Conservation (phyloP, 2,329 filamentous ascomycete genomes). For the Lecanosticta acicola region DNA sequence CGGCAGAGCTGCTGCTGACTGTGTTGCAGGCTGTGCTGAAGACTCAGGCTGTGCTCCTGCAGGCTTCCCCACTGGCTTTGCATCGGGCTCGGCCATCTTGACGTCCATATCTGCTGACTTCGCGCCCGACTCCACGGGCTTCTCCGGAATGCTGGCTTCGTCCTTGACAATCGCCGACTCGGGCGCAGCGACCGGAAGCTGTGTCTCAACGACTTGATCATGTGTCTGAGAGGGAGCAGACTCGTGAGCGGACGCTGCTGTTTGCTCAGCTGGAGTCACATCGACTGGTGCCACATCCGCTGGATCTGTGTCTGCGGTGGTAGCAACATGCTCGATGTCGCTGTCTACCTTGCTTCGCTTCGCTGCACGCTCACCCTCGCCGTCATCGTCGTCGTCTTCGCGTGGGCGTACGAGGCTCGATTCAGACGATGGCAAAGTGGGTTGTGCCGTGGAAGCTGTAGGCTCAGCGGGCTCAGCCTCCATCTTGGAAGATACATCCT, state of each 20-base stretch:
- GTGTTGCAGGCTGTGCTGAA: constrained; percentile 17
- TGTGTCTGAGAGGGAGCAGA: background rate
- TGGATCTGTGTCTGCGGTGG: constrained; percentile 6
- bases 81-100: background rate
- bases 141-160: background rate
- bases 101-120: background rate
- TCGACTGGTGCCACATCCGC: background rate
- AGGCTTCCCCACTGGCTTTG: constrained; percentile 5
- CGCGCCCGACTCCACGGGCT: background rate
- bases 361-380: constrained; percentile 57
- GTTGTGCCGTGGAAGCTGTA: constrained; percentile 6
- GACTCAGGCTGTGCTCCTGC: constrained; percentile 8
- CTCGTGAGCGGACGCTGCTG: background rate
- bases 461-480: constrained; percentile 16
- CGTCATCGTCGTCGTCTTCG: constrained; percentile 66
- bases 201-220: background rate
- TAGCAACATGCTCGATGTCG: constrained; percentile 5
- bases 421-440: constrained; percentile 43
- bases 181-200: background rate
- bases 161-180: background rate
- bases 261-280: constrained; percentile 1
- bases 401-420: constrained; percentile 59
- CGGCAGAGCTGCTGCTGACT: constrained; percentile 12
- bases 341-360: constrained; percentile 74
- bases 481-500: constrained; percentile 13